Base-by-base conservation (phyloP, 176 grass and related monocot species). In the Hordeum marinum region DNA sequence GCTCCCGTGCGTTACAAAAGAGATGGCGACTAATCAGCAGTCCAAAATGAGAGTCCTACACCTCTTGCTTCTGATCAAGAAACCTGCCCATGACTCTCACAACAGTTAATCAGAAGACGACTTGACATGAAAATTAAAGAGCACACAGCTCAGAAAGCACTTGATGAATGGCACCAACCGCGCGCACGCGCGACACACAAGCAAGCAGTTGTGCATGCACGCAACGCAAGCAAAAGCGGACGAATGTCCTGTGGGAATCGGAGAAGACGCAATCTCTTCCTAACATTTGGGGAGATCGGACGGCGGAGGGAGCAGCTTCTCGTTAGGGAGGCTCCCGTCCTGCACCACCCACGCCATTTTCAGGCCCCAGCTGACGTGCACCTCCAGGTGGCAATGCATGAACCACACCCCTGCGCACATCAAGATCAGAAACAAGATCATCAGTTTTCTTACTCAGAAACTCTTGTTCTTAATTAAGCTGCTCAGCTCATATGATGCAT, bases 361-460 rank as follows among this genome's bases (percentile, higher is more conserved):
- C 23, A 97, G 82, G 18, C 89, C 94, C 94, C 94, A 97, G 67
- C 91, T 97, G n/a, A 90, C 88, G 80, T 97, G 91, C 8, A 86
- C 89, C 54, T 97, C 91, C 84, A 97, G n/a, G 64, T 97, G 94
- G 75, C 94, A 97, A 75, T 97, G 94, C 94, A 97, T 90, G 76
- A 94, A 97, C 91, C 91, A 94, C 18, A 94, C 92, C 7, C 91
- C 91, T 97, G 78, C 88, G 42, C 39, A 60, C 29, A 70, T 64
- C 84, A 72, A 66, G 20, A 77, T 32, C 27, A 67, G 14, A 72
- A 8, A 80, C 52, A 12, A 12, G 5, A 20, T 73, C 66, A 17
- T 25, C 21, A 17, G 14, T 50, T 42, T n/a, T 14, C 59, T 21
- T 42, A 9, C 5, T 45, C 62, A 37, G 24, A 50, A 69, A 63